These are phyloP conservation scores for Manihot esculenta DNA, from an alignment of 441 rosid genomes.

Conservation along the genomic window DNA sequence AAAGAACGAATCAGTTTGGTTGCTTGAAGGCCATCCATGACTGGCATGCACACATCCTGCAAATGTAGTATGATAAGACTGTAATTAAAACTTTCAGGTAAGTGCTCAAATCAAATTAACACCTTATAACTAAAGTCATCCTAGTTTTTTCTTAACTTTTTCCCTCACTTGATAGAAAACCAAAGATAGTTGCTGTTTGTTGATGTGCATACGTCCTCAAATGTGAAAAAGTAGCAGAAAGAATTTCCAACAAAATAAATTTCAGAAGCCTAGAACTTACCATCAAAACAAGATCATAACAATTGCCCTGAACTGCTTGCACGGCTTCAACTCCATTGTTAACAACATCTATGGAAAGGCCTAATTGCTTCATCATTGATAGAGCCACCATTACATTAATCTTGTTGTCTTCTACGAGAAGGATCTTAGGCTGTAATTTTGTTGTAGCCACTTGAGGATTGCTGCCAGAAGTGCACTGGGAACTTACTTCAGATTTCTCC, in stretches of 20 bases:
- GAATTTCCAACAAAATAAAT: not conserved
- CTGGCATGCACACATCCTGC: conserved; percentile 98
- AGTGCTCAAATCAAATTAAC: conserved; percentile 1
- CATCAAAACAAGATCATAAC: conserved; percentile 82
- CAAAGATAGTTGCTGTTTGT: not conserved
- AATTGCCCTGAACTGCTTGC: conserved; percentile 44
- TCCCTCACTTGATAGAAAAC: no score
- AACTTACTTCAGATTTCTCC: conserved; percentile 35
- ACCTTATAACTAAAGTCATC: not conserved
- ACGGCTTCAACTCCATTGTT: conserved; percentile 89
- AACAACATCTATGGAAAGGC: conserved; percentile 69
- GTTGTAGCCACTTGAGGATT: conserved; percentile 29
- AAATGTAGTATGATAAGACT: conserved; percentile 8
- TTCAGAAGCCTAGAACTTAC: conserved; percentile 37
- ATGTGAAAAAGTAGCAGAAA: not conserved
- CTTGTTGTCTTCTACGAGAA: conserved; percentile 95
- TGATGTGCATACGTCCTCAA: not conserved
- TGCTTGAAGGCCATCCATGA: conserved; percentile 88
- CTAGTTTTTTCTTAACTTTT: no score
- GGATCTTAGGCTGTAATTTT: conserved; percentile 62
- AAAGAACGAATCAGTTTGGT: conserved; percentile 86
- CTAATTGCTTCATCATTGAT: conserved; percentile 87
- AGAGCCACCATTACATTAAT: conserved; percentile 79
- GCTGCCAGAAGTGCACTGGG: conserved; percentile 28
- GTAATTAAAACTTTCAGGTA: conserved; percentile 3